Base-by-base conservation (phyloP, 176 grass and related monocot genomes). In the Aechmea fasciata region DNA sequence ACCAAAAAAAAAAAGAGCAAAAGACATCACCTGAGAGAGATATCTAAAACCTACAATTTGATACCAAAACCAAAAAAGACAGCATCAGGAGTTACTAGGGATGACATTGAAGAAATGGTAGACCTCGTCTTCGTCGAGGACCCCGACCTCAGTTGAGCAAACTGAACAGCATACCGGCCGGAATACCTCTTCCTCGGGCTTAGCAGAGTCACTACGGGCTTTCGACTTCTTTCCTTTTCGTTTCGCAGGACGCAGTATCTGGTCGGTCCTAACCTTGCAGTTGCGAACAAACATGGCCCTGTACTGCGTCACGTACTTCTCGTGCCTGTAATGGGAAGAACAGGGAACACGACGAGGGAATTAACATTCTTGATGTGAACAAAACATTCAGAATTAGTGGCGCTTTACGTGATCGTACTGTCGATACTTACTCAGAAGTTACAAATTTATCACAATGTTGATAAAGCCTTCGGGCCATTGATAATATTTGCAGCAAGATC, bases 41-140 rank as follows among this genome's bases (percentile, higher is more conserved):
- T 18, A 17, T 18, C 19, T 19, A 59, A n/a, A 8, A 59, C 54
- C 7, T 41, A 7, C 6, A 41, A 41, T 41, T 41, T 41, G 33
- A 41, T 41, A 41, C 33, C 33, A 41, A 41, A 7, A 41, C 33
- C 33, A 41, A 61, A 61, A 61, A 18, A 15, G 20, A 61, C 13
- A 10, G 15, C 55, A 65, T 91, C 67, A 90, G 26, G 86, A 77
- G 79, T 90, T 83, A 63, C 89, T 97, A 63, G 93, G 93, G 62
- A 97, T 90, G 47, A 92, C 94, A 75, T 90, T 85, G n/a, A 92
- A 97, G 75, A 97, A 97, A 67, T 97, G 94, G 77, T 90, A 97
- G 57, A 92, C 77, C 74, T 97, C 94, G 63, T 92, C 93, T 75
- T 92, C 79, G 18, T 97, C 93, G 9, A 77, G 79, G 49, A 92